phyloP scores from a whole-genome alignment of 2,329 filamentous ascomycete genomes.

The Phialophora expanda region DNA sequence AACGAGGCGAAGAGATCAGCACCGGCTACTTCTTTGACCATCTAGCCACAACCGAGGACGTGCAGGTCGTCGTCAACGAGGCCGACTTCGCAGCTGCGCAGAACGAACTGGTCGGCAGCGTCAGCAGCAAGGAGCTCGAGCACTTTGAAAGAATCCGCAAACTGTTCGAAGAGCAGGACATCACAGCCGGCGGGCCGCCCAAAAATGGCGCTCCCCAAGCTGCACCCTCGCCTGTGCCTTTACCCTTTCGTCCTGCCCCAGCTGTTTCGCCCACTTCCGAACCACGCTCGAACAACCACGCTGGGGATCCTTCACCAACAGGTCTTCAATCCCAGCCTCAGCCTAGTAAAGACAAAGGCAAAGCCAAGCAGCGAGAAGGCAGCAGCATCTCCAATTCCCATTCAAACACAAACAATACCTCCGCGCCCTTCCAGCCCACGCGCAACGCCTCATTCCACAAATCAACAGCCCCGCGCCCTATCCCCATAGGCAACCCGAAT shows the following conservation, averaged over 20 bases:
- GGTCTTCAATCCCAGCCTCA: conserved; percentile 7
- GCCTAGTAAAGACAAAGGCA: conserved; percentile 30
- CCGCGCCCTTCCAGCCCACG: not conserved
- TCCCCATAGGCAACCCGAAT: conserved; percentile 37
- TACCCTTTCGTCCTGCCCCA: conserved; percentile 40
- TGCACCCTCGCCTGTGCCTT: conserved; percentile 26
- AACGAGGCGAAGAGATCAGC: conserved; percentile 62
- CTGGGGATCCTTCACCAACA: not conserved
- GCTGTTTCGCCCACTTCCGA: not conserved
- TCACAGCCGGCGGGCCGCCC: conserved; percentile 39
- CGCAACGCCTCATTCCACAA: not conserved
- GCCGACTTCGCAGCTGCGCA: conserved; percentile 84
- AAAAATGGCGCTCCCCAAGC: conserved; percentile 44
- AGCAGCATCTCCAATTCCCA: conserved; percentile 14
- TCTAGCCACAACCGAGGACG: conserved; percentile 78
- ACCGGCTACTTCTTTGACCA: conserved; percentile 98
- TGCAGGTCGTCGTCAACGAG: conserved; percentile 85
- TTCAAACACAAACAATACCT: conserved; percentile 3
- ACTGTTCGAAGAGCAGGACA: conserved; percentile 71
- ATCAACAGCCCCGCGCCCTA: conserved; percentile 28
- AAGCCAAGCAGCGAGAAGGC: conserved; percentile 37
- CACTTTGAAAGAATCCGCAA: conserved; percentile 87
- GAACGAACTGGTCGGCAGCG: conserved; percentile 85
- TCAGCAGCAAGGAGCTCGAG: conserved; percentile 86
- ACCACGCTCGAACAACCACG: conserved; percentile 8